Evolutionary conservation across 306 rosid species (phyloP), one percentile per base, ranked within the genome.

Genomic region (Psophocarpus tetragonolobus): DNA sequence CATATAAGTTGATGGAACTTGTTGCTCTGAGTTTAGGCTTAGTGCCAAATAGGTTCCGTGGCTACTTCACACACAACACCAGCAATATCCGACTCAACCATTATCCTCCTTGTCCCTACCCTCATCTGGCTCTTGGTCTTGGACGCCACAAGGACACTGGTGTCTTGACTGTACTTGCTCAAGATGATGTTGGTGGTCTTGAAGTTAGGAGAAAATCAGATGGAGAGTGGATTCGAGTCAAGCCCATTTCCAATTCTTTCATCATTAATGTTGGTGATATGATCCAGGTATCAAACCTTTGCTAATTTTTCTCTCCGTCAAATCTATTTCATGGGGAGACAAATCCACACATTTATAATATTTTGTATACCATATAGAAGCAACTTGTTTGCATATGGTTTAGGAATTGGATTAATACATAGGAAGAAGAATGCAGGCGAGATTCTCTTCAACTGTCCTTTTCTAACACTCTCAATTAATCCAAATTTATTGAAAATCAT

Each of bases 61-160:
- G 78, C 8, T 82, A 60, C 76, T 90, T 94, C 81, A 73, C 56
- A 67, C 90, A 86, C n/a, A 90, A 94, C 35, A 87, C 79, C 0
- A 92, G 89, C 80, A 7, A 77, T 26, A 54, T 87, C 35, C 62
- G 98, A 51, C 73, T 94, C 67, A 94, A 90, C 23, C 87, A 71
- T 74, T 94, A 94, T 70, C 97, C 98, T 15, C 87, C 90, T 3
- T 92, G 97, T 35, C 92, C 95, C 24, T 83, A 64, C 26, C 95
- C 98, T 29, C 75, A 88, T 53, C 82, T 90, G 3, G 97, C 90
- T 47, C 93, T 94, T 6, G 98, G 98, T 4, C 87, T 92, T 26
- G 98, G 98, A 8, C 97, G 61, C 4, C 98, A 95, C 86, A 95
- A 90, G 79, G 98, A 95, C 81, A 69, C 87, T 0, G 91, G 95